Conservation (phyloP, 139 green algal species). For the Chlorella sp. region DNA sequence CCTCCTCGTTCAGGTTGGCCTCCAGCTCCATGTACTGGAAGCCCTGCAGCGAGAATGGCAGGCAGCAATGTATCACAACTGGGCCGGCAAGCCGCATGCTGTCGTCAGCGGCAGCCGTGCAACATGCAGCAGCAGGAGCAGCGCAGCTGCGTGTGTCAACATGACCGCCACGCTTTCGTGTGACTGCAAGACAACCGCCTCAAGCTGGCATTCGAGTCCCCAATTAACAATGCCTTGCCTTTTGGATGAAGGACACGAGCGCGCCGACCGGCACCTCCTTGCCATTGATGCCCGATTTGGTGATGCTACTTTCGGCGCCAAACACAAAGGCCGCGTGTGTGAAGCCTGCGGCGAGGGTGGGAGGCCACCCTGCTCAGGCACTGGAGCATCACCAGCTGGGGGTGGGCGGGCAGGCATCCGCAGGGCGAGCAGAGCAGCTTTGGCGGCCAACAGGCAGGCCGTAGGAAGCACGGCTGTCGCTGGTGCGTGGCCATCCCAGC, state of each 20-base stretch:
- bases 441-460: not conserved
- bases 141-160: too few relatives aligned
- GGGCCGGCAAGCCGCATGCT: too few relatives aligned
- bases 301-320: slow-evolving; percentile 84
- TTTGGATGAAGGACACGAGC: slow-evolving; percentile 95
- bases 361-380: not conserved
- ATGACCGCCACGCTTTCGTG: too few relatives aligned
- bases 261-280: slow-evolving; percentile 90
- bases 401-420: not conserved
- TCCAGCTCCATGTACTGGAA: slow-evolving; percentile 98
- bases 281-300: slow-evolving; percentile 68
- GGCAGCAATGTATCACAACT: too few relatives aligned
- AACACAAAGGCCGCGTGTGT: slow-evolving; percentile 95
- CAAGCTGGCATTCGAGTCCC: not conserved
- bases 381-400: not conserved
- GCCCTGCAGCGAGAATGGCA: slow-evolving; percentile 91
- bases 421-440: not conserved
- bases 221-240: too few relatives aligned
- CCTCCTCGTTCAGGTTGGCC: slow-evolving; percentile 91
- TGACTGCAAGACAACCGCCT: not conserved
- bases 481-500: not conserved
- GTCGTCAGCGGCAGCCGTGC: too few relatives aligned
- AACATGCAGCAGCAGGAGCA: too few relatives aligned
- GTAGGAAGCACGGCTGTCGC: not conserved
- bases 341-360: slow-evolving; percentile 80